Conservation (phyloP, 805 yeast genomes). For the Ogataea parapolymorpha region DNA sequence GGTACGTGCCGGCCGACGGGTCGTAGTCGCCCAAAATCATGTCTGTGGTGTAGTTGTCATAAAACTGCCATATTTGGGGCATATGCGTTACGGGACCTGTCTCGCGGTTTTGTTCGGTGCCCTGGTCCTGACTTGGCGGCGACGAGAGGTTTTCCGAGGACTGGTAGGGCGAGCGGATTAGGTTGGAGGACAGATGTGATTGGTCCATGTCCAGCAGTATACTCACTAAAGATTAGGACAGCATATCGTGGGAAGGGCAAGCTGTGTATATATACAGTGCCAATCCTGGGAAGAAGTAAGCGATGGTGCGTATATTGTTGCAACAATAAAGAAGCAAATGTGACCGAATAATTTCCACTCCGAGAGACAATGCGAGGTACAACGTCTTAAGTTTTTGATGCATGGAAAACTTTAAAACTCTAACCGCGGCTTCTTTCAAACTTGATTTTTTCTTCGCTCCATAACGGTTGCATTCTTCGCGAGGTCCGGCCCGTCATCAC, state of each 20-base stretch:
- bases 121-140: background rate
- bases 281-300: background rate
- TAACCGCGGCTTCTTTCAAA: background rate
- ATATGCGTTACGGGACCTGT: background rate
- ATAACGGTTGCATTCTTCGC: background rate
- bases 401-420: background rate
- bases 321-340: background rate
- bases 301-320: background rate
- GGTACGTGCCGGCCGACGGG: background rate
- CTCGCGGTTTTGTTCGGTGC: background rate
- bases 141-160: background rate
- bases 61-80: background rate
- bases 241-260: background rate
- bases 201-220: background rate
- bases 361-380: background rate
- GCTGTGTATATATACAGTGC: background rate
- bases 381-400: background rate
- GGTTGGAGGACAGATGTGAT: background rate
- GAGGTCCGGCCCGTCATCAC: too few species aligned
- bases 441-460: background rate
- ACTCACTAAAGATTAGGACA: background rate
- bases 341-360: background rate
- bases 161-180: background rate
- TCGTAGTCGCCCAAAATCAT: background rate
- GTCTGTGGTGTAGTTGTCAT: background rate